A percentile compares a stretch with the other conserved stretches of the same genome.
These are phyloP conservation scores for Lagenidium sp. DNA, from an alignment of 352 stramenopile genomes.

Conservation along the genomic window DNA sequence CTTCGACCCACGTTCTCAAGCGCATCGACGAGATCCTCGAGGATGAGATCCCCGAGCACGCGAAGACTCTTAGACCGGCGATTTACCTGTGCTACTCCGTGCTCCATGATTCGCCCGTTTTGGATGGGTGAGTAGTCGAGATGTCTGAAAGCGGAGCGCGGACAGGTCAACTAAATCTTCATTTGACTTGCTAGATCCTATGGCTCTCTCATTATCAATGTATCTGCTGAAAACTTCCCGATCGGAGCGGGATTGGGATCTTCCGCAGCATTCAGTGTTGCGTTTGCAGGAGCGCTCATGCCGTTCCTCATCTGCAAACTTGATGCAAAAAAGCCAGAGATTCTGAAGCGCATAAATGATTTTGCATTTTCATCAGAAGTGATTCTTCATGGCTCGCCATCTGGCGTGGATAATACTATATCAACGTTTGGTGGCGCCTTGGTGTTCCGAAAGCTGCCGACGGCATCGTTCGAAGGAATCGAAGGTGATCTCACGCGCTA, in stretches of 20 bases:
- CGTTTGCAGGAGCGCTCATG: slow-evolving; percentile 62
- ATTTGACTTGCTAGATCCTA: too few species aligned
- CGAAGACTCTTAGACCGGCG: slow-evolving; percentile 34
- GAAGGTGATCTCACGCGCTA: slow-evolving; percentile 51
- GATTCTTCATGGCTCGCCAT: slow-evolving; percentile 87
- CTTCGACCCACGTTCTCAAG: slow-evolving; percentile 24
- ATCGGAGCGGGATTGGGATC: slow-evolving; percentile 89
- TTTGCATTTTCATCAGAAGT: slow-evolving; percentile 86
- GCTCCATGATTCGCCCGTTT: slow-evolving; percentile 26
- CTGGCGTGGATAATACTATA: slow-evolving; percentile 90
- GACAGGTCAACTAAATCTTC: too few species aligned
- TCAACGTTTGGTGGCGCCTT: slow-evolving; percentile 83
- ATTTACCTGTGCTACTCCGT: slow-evolving; percentile 55
- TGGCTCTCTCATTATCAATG: slow-evolving; percentile 39
- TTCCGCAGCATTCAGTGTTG: slow-evolving; percentile 85
- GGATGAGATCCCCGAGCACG: slow-evolving; percentile 28
- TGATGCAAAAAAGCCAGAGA: background rate
- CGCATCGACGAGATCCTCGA: slow-evolving; percentile 41
- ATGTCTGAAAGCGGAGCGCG: too few species aligned
- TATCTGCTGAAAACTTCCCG: slow-evolving; percentile 45
- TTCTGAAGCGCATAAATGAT: slow-evolving; percentile 59
- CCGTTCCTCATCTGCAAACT: too few species aligned
- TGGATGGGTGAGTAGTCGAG: slow-evolving; percentile 16
- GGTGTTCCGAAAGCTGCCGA: slow-evolving; percentile 52
- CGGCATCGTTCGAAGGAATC: slow-evolving; percentile 35